A percentile compares a stretch with the other conserved stretches of the same genome.
These are phyloP conservation scores for Plasmodium adleri DNA, from an alignment of 169 alveolate genomes.

Conservation along the genomic window DNA sequence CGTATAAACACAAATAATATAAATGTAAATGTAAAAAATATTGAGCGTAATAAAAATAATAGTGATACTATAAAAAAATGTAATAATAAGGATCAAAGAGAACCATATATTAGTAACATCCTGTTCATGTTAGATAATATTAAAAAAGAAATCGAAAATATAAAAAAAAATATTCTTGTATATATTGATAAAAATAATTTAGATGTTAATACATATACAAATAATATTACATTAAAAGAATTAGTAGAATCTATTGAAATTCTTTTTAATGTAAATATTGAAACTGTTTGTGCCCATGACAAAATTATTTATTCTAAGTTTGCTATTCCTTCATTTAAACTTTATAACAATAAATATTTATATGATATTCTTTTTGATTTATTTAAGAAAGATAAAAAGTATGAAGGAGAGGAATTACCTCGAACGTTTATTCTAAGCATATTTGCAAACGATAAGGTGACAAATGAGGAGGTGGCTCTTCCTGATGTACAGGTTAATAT, in stretches of 20 bases:
- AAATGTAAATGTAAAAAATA: too few relatives aligned
- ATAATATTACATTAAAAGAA: slow-evolving; percentile 49
- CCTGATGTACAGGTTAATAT: slow-evolving; percentile 56
- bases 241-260: slow-evolving; percentile 29
- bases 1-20: neutral
- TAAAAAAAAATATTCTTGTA: neutral
- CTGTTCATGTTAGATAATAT: neutral
- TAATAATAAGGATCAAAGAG: neutral
- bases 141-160: neutral
- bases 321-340: neutral
- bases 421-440: slow-evolving; percentile 26
- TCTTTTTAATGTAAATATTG: slow-evolving; percentile 42
- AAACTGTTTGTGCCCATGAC: slow-evolving; percentile 46
- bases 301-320: slow-evolving; percentile 59
- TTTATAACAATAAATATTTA: slow-evolving; percentile 1
- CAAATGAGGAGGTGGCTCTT: slow-evolving; percentile 10
- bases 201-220: neutral
- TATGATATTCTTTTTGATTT: slow-evolving; percentile 17
- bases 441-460: slow-evolving; percentile 35
- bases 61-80: neutral
- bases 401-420: neutral
- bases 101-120: neutral
- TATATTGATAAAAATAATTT: slow-evolving; percentile 2
- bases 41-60: neutral
- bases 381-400: neutral